Percentiles rank a stretch among this genome's conserved stretches.
Conservation (phyloP, 352 stramenopile species). For the Globisporangium viniferum region DNA sequence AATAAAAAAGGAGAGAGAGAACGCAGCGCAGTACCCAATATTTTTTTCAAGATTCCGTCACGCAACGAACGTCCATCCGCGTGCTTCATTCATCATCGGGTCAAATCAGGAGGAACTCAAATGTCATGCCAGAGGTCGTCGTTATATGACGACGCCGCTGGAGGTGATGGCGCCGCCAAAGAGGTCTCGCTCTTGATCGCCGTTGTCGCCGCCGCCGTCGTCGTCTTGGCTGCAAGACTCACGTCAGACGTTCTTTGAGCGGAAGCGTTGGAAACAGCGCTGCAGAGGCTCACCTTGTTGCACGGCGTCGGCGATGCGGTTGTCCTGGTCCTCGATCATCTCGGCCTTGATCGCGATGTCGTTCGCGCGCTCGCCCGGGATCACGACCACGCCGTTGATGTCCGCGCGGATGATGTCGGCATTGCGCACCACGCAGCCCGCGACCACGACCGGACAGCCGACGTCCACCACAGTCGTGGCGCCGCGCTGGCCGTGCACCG, state of each 20-base stretch:
- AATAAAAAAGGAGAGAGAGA: background rate
- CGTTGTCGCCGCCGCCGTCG: no score
- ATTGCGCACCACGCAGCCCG: constrained; percentile 74
- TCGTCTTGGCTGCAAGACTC: constrained; percentile 4
- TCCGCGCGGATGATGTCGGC: constrained; percentile 80
- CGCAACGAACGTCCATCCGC: background rate
- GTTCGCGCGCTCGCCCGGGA: constrained; percentile 63
- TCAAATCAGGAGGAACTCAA: background rate
- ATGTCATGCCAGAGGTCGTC: constrained; percentile 14
- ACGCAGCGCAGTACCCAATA: background rate
- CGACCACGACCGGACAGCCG: constrained; percentile 59
- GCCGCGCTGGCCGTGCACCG: constrained; percentile 61
- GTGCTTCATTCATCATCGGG: background rate
- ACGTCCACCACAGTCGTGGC: constrained; percentile 69
- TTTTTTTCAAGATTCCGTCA: background rate
- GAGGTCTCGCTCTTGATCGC: background rate
- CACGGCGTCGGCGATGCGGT: constrained; percentile 71
- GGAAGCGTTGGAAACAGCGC: constrained; percentile 75
- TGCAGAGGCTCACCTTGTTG: constrained; percentile 76
- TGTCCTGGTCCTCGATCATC: constrained; percentile 79
- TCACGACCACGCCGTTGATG: constrained; percentile 79
- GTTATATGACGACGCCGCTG: constrained; percentile 12
- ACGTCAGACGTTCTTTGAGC: constrained; percentile 65
- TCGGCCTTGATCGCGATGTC: constrained; percentile 72
- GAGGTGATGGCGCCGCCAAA: background rate